These are phyloP conservation scores for Saccharomyces pastorianus DNA, from an alignment of 1,139 yeast genomes.

Conservation along the genomic window DNA sequence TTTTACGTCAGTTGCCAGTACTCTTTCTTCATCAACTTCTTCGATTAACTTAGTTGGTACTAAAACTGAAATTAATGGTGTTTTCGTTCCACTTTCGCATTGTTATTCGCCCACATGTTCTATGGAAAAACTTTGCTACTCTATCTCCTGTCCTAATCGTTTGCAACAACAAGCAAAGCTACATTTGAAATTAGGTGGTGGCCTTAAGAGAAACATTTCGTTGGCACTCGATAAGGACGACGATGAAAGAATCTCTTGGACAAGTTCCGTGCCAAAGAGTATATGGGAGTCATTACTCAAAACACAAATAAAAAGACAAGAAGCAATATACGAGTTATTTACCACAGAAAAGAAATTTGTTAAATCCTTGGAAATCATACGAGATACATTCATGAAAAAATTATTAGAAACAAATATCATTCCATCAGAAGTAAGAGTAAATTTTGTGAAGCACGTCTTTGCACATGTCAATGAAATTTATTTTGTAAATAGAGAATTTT, in stretches of 20 bases:
- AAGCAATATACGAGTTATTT: constrained; percentile 86
- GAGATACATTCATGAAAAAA: constrained; percentile 92
- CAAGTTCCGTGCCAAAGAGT: constrained; percentile 79
- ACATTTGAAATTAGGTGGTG: constrained; percentile 83
- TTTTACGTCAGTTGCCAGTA: not conserved
- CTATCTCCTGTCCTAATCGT: constrained; percentile 93
- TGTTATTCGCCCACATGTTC: constrained; percentile 97
- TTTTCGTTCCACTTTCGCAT: constrained; percentile 83
- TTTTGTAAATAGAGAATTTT: constrained; percentile 70
- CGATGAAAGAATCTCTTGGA: constrained; percentile 86
- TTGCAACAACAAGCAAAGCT: constrained; percentile 91
- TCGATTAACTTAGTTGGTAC: constrained; percentile 2
- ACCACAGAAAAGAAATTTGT: constrained; percentile 94
- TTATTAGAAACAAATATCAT: constrained; percentile 77
- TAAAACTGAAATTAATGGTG: constrained; percentile 49
- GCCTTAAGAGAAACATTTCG: constrained; percentile 74
- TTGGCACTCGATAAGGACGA: constrained; percentile 69
- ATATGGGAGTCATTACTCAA: constrained; percentile 74
- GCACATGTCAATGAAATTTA: constrained; percentile 85
- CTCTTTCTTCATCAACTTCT: not conserved
- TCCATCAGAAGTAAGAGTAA: constrained; percentile 82
- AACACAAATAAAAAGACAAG: constrained; percentile 86
- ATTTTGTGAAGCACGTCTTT: constrained; percentile 84
- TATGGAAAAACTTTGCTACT: constrained; percentile 76
- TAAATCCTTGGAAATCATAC: constrained; percentile 83